These are phyloP conservation scores for Aureobasidium musti DNA, from an alignment of 2,329 filamentous ascomycete species.

Conservation along the genomic window DNA sequence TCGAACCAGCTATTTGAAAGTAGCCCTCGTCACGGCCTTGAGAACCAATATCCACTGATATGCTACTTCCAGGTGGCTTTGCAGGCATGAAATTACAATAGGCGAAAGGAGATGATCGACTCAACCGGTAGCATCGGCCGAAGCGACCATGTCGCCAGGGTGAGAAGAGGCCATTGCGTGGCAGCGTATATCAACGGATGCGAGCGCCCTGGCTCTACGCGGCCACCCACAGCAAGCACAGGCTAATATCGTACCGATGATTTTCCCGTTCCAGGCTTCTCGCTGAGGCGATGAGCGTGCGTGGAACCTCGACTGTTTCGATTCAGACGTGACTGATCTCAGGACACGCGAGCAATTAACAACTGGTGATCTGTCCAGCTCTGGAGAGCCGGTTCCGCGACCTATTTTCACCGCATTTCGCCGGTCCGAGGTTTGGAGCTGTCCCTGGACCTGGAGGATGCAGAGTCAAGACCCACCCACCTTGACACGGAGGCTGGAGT, in stretches of 20 bases:
- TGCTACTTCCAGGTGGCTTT: constrained; percentile 1
- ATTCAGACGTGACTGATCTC: constrained; percentile 1
- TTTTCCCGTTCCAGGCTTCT: constrained; percentile 3
- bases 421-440: constrained; percentile 11
- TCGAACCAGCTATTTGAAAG: not conserved
- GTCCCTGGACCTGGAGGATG: constrained; percentile 20
- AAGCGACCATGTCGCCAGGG: constrained; percentile 11
- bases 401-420: constrained; percentile 8
- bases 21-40: not conserved
- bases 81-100: not conserved
- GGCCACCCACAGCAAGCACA: constrained; percentile 17
- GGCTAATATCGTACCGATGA: constrained; percentile 19
- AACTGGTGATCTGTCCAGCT: not conserved
- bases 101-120: constrained; percentile 8
- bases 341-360: constrained; percentile 8
- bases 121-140: constrained; percentile 11
- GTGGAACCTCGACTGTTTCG: constrained; percentile 14
- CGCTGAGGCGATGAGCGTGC: constrained; percentile 14
- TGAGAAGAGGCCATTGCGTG: not conserved
- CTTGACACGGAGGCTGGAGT: not conserved
- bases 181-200: not conserved
- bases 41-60: constrained; percentile 5
- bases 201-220: constrained; percentile 24
- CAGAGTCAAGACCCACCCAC: constrained; percentile 20
- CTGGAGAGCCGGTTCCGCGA: not conserved